Evolutionary conservation across 2,329 filamentous ascomycete species (phyloP).

Genomic region (Cyphellophora attinorum): DNA sequence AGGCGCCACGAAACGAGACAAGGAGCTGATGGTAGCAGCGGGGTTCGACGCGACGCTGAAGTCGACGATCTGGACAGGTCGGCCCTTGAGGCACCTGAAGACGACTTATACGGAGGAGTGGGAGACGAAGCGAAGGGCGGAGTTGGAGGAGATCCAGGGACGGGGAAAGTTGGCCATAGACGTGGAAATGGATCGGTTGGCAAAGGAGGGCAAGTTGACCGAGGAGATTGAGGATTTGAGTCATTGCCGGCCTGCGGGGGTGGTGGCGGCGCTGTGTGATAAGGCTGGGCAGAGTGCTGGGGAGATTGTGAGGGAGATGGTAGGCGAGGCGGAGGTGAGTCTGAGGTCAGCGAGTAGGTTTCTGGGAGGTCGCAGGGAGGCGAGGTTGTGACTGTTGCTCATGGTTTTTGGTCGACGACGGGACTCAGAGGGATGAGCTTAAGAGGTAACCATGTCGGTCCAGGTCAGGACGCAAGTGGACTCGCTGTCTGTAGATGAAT

Average conservation of each 20-base stretch:
- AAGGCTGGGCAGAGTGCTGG: conserved; percentile 55
- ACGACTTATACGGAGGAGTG: conserved; percentile 66
- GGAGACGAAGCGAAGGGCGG: conserved; percentile 55
- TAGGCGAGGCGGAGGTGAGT: conserved; percentile 57
- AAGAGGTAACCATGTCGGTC: no score
- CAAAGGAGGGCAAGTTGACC: conserved; percentile 12
- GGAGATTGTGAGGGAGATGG: conserved; percentile 73
- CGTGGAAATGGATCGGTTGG: conserved; percentile 21
- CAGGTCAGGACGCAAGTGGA: no score
- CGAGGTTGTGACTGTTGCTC: conserved; percentile 1
- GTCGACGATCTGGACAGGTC: conserved; percentile 66
- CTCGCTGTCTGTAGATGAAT: no score
- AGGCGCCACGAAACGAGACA: conserved; percentile 34
- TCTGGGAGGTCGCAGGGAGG: neutral
- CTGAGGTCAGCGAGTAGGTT: conserved; percentile 31
- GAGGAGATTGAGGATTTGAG: conserved; percentile 53
- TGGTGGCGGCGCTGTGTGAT: conserved; percentile 65
- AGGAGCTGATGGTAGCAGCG: conserved; percentile 62
- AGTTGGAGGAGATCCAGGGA: conserved; percentile 60
- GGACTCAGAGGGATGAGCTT: no score
- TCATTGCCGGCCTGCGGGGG: conserved; percentile 57
- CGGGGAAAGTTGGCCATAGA: conserved; percentile 63
- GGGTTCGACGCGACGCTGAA: conserved; percentile 62
- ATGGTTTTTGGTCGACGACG: no score
- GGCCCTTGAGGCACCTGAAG: conserved; percentile 62